Conservation (phyloP, 2,329 filamentous ascomycete species). For the Chalara sp. region DNA sequence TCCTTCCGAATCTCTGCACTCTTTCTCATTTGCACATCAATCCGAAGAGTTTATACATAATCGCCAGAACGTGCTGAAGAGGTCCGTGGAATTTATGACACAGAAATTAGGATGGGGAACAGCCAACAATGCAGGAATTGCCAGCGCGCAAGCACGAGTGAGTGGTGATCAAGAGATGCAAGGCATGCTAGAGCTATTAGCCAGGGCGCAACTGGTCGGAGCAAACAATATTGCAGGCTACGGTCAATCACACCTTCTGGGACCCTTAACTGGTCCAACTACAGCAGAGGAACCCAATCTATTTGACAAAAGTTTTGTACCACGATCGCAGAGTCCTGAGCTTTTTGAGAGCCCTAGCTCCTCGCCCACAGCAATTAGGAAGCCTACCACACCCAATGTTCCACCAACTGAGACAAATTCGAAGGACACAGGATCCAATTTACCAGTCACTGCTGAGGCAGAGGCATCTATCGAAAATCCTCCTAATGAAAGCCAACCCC, state of each 20-base stretch:
- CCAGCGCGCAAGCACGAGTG: slow-evolving; percentile 75
- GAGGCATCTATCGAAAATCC: slow-evolving; percentile 46
- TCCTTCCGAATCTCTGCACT: slow-evolving; percentile 92
- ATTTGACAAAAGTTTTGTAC: slow-evolving; percentile 76
- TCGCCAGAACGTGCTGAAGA: slow-evolving; percentile 86
- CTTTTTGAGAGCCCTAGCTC: slow-evolving; percentile 23
- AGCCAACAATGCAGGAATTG: slow-evolving; percentile 67
- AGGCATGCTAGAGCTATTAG: slow-evolving; percentile 82
- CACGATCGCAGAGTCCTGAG: slow-evolving; percentile 45
- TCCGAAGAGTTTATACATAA: slow-evolving; percentile 88
- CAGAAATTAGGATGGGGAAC: slow-evolving; percentile 73
- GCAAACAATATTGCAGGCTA: slow-evolving; percentile 52
- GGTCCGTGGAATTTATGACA: slow-evolving; percentile 88
- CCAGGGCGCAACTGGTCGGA: slow-evolving; percentile 72
- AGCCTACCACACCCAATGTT: slow-evolving; percentile 5
- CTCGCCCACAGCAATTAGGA: slow-evolving; percentile 18
- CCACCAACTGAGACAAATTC: slow-evolving; percentile 9
- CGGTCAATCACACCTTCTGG: slow-evolving; percentile 39
- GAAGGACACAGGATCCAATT: slow-evolving; percentile 12
- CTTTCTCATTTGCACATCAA: slow-evolving; percentile 95
- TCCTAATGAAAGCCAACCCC: slow-evolving; percentile 49
- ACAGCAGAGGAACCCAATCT: slow-evolving; percentile 63
- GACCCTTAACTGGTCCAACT: slow-evolving; percentile 76
- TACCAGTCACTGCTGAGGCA: slow-evolving; percentile 27
- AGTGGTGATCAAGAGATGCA: slow-evolving; percentile 82